Evolutionary conservation across 306 rosid genomes (phyloP), one percentile per base, ranked within the genome.

Genomic region (Inga oerstediana): DNA sequence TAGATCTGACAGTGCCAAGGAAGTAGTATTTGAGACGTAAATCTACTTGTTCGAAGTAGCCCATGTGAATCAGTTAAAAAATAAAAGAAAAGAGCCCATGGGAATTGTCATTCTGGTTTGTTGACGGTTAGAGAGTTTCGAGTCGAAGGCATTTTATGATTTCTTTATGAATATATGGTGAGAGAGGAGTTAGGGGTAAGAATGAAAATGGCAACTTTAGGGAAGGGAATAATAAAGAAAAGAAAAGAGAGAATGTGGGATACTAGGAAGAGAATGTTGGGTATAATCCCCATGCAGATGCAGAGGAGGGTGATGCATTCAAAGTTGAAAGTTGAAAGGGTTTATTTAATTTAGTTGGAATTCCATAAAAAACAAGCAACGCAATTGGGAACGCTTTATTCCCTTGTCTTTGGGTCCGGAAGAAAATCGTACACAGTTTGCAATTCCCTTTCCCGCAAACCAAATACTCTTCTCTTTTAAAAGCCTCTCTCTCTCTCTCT

Each of bases 381-480:
- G 46, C 46, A 39, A 44, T 85, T 75, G 77, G 79, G 74, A 77
- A 80, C 84, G 79, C 97, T 92, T 93, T 93, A 91, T 88, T 91
- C 91, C 88, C 84, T 73, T 85, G 86, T 87, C 88, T 76, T 87
- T 91, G 93, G 88, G 90, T 92, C 87, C 85, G 81, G 86, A 91
- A 85, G 95, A 88, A 90, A 91, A 90, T 85, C 86, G 91, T 90
- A 89, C 94, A 87, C 91, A 87, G 88, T 93, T 90, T 91, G 88
- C 91, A 78, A 93, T 89, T 91, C 88, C 91, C 85, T 80, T 90
- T 2, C 94, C 91, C 73, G 73, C 22, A 54, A 15, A 54, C 19
- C 61, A 54, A 54, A 16, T 19, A 19, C 89, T 88, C 12, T 16
- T 52, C 88, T 92, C 91, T 85, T 91, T 91, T 91, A 90, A 86